These are phyloP conservation scores for Neonectria faginata DNA, from an alignment of 2,329 filamentous ascomycete genomes.

Conservation along the genomic window DNA sequence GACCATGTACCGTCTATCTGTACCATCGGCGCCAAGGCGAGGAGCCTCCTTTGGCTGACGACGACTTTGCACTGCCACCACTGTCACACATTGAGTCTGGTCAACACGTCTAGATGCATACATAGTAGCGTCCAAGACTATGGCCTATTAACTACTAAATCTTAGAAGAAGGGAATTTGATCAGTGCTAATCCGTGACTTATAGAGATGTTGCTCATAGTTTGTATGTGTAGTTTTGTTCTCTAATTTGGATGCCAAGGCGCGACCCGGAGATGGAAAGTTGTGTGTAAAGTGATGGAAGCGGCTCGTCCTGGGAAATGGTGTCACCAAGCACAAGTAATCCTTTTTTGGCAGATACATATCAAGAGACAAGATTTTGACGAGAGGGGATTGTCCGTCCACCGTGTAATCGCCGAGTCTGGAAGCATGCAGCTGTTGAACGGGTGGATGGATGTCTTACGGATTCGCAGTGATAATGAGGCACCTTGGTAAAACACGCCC, in stretches of 20 bases:
- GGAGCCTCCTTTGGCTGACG: constrained; percentile 11
- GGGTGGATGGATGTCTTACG: too few species aligned
- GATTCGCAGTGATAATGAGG: neutral
- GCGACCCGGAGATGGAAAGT: too few species aligned
- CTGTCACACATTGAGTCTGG: neutral
- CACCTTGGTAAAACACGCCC: neutral
- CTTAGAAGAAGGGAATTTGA: neutral
- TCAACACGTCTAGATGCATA: neutral
- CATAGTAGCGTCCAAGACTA: too few species aligned
- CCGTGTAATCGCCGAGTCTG: neutral
- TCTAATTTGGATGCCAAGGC: too few species aligned
- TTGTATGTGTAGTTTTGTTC: too few species aligned
- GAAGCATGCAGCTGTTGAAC: neutral
- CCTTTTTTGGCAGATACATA: neutral
- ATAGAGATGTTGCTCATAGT: too few species aligned
- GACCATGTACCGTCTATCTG: neutral
- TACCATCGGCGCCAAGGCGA: constrained; percentile 8
- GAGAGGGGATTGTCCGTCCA: neutral
- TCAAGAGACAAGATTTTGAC: neutral
- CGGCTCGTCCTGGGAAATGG: neutral
- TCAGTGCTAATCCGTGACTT: too few species aligned
- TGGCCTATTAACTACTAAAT: neutral
- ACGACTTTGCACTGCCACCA: constrained; percentile 24
- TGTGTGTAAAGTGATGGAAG: too few species aligned
- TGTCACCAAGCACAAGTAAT: neutral